Evolutionary conservation across 352 stramenopile genomes (phyloP).

Genomic region (Globisporangium middletonii): DNA sequence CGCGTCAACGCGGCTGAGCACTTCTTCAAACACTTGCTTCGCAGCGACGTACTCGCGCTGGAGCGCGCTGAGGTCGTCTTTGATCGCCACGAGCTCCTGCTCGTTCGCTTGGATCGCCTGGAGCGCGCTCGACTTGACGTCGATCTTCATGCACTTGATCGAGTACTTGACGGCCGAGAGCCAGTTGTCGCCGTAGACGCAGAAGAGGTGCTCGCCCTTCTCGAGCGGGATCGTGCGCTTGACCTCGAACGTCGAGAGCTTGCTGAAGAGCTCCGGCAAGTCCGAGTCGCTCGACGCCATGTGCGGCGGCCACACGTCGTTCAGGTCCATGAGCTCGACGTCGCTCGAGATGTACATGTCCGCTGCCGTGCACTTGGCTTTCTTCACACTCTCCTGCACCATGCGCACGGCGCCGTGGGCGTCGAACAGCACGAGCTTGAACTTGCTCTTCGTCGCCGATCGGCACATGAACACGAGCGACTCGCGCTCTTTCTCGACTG

Average conservation of each 20-base stretch:
- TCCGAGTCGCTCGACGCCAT: conserved; percentile 53
- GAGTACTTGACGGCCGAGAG: conserved; percentile 85
- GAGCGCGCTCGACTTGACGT: conserved; percentile 43
- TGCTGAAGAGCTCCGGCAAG: conserved; percentile 79
- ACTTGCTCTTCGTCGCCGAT: conserved; percentile 81
- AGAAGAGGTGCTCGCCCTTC: conserved; percentile 80
- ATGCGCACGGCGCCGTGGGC: conserved; percentile 66
- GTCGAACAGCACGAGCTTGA: conserved; percentile 87
- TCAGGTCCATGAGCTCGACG: conserved; percentile 85
- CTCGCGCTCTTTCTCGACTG: conserved; percentile 62
- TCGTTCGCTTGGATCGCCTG: conserved; percentile 68
- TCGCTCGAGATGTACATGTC: conserved; percentile 85
- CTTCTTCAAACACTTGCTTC: conserved; percentile 79
- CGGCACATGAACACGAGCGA: conserved; percentile 81
- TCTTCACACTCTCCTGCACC: conserved; percentile 81
- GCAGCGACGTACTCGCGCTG: conserved; percentile 78
- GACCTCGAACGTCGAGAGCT: conserved; percentile 79
- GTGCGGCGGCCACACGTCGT: conserved; percentile 68
- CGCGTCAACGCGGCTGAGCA: conserved; percentile 54
- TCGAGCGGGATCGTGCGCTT: conserved; percentile 72
- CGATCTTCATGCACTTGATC: conserved; percentile 81
- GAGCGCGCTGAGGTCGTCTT: conserved; percentile 65
- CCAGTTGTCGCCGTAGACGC: conserved; percentile 88
- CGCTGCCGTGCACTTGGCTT: conserved; percentile 70
- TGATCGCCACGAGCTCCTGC: conserved; percentile 67